Evolutionary conservation across 1,284 basidiomycete genomes (phyloP), one percentile per base, ranked within the genome.

Genomic region (Inonotus hispidus): DNA sequence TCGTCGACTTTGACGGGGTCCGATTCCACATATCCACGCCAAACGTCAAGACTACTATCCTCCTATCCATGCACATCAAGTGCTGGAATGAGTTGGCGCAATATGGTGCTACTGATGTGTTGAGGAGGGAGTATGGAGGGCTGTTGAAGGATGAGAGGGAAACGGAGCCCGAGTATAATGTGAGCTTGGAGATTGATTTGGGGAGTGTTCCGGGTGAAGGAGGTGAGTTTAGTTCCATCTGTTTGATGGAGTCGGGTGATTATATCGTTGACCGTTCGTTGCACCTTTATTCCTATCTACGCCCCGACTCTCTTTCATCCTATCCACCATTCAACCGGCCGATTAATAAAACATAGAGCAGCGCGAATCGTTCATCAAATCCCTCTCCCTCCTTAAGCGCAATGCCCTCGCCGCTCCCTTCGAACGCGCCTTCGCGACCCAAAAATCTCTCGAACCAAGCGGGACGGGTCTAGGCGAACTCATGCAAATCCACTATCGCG

Each of bases 1-100:
- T 99, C 68, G 95, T 98, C 59, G 96, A 99, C 77, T 99, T 95
- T 71, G 97, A 99, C 75, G 92, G 93, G 56, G 95, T 99, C 57
- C 85, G 94, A 53, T 99, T 98, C 77, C 95, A 92, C 72, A 75
- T 99, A 58, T 92, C 91, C 11, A 95, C 93, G 0, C 89, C 90
- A 2, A 86, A 92, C 46, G 85, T 88, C 70, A 94, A 94, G 72
- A 88, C 90, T 1, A 74, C 84, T 1, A 77, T 96, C 21, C 79
- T 92, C 41, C 83, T 99, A 16, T 98, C 95, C 38, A 99, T 99
- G 93, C 88, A 89, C 73, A 95, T 99, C 66, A 87, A 91, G 60
- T 99, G 97, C 79, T 99, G 96, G 96, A 82, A 88, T 63, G 93
- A 99, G 72, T 85, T 99, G 41, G 88, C 88, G 41, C 81, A 83